phyloP scores from a whole-genome alignment of 345 rosid genomes.

The Arabidopsis arenosa region DNA sequence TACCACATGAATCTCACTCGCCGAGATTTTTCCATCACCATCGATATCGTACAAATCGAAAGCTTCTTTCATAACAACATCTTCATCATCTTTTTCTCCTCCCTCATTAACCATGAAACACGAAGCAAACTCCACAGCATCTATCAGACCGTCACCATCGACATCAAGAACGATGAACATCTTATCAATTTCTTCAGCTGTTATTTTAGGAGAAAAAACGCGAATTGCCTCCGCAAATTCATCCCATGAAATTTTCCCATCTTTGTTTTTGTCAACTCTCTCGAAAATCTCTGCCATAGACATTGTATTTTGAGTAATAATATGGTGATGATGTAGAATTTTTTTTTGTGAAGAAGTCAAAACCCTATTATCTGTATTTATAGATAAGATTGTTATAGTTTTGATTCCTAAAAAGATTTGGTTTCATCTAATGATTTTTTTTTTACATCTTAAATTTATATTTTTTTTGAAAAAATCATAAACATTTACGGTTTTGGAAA shows the following conservation, averaged over 20 bases:
- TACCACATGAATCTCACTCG: constrained; percentile 25
- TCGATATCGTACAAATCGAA: constrained; percentile 35
- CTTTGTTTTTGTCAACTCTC: constrained; percentile 27
- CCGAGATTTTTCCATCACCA: constrained; percentile 37
- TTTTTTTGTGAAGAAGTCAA: background rate
- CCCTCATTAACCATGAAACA: background rate
- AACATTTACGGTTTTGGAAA: no score
- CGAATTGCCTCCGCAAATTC: constrained; percentile 25
- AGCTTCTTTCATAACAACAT: background rate
- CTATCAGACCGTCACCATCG: constrained; percentile 21
- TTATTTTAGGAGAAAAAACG: constrained; percentile 24
- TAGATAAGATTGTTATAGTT: background rate
- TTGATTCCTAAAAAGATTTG: background rate
- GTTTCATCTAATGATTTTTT: background rate
- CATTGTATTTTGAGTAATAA: background rate
- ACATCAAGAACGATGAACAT: constrained; percentile 32
- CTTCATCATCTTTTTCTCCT: constrained; percentile 1
- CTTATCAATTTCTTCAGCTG: constrained; percentile 14
- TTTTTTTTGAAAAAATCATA: background rate
- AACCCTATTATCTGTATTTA: constrained; percentile 14
- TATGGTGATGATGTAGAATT: background rate
- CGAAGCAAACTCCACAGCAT: background rate
- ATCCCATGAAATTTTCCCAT: constrained; percentile 38
- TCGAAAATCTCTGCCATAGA: constrained; percentile 1
- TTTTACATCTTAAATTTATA: background rate